These are phyloP conservation scores for Trichoderma sp. DNA, from an alignment of 2,329 filamentous ascomycete genomes.

Conservation along the genomic window DNA sequence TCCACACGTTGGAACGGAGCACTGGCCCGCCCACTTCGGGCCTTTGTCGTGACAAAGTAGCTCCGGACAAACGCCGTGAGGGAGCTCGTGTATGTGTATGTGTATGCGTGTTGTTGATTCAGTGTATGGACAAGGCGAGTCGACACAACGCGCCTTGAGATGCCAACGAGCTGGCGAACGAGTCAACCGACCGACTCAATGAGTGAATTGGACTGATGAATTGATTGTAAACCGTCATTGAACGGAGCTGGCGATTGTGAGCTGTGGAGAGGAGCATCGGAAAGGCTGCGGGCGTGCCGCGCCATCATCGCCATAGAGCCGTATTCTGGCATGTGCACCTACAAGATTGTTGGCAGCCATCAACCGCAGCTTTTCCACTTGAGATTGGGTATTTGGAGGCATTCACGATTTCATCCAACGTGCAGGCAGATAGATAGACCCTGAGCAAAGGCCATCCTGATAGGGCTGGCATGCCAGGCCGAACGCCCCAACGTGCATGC, in stretches of 20 bases:
- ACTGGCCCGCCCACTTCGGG: conserved; percentile 22
- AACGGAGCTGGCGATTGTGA: neutral
- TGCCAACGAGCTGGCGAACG: neutral
- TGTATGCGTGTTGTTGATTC: neutral
- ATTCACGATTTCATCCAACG: neutral
- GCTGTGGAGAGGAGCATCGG: neutral
- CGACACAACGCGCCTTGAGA: neutral
- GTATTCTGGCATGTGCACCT: conserved; percentile 11
- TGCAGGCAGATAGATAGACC: neutral
- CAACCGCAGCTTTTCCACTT: neutral
- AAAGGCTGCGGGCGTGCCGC: neutral
- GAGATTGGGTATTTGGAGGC: neutral
- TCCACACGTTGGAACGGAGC: conserved; percentile 25
- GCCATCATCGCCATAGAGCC: neutral
- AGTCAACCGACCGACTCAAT: neutral
- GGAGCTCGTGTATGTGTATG: neutral
- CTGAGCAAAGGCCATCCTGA: neutral
- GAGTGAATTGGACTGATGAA: neutral
- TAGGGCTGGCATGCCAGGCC: conserved; percentile 21
- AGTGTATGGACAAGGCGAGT: neutral
- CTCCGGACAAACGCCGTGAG: conserved; percentile 23
- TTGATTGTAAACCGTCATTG: neutral
- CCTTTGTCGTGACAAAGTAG: conserved; percentile 21
- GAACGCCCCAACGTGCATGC: neutral
- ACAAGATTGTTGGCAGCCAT: neutral